These are phyloP conservation scores for Vanderwaltozyma polyspora DNA, from an alignment of 805 yeast species.

Conservation along the genomic window DNA sequence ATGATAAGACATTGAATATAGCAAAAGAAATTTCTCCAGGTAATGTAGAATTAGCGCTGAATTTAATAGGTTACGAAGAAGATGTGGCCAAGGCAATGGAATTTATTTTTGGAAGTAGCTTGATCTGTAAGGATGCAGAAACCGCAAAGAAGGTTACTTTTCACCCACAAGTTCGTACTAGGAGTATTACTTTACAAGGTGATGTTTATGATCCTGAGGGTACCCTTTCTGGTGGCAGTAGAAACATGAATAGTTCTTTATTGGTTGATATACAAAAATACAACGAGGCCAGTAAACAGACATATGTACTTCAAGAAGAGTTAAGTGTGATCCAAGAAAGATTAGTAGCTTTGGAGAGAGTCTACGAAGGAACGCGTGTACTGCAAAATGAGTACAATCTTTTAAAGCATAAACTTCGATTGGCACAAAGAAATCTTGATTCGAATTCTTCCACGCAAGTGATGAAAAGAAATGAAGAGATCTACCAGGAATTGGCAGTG, in stretches of 20 bases:
- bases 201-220: conserved; percentile 96
- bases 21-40: conserved; percentile 77
- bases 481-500: conserved; percentile 34
- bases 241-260: conserved; percentile 46
- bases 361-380: conserved; percentile 39
- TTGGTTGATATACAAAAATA: conserved; percentile 56
- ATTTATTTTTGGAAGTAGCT: conserved; percentile 81
- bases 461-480: conserved; percentile 38
- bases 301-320: conserved; percentile 33
- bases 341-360: conserved; percentile 32
- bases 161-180: conserved; percentile 65
- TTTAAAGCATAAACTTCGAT: conserved; percentile 46
- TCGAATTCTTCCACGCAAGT: conserved; percentile 46
- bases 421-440: conserved; percentile 43
- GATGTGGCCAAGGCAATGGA: conserved; percentile 77
- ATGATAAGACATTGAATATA: conserved; percentile 38
- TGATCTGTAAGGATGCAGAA: conserved; percentile 77
- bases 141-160: conserved; percentile 85
- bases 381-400: conserved; percentile 49
- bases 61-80: conserved; percentile 61
- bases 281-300: conserved; percentile 34
- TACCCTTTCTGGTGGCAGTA: conserved; percentile 88
- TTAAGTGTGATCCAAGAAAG: conserved; percentile 31
- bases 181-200: conserved; percentile 84
- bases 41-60: conserved; percentile 80